These are phyloP conservation scores for Pyrrhoderma lamaoense DNA, from an alignment of 1,284 basidiomycete species.

Conservation along the genomic window DNA sequence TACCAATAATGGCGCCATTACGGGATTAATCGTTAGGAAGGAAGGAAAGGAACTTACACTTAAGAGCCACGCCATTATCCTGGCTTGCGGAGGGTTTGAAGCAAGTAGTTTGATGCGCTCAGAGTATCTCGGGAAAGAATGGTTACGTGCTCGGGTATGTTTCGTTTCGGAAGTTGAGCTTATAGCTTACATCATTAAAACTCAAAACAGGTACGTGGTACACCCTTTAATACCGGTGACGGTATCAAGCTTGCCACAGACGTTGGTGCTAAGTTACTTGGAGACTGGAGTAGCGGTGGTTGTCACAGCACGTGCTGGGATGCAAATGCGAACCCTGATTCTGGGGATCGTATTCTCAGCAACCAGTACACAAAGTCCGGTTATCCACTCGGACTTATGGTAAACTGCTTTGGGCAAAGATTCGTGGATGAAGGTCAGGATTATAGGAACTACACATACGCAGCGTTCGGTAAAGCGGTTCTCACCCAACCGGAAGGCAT, in stretches of 20 bases:
- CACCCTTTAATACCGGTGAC: slow-evolving; percentile 62
- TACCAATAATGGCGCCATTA: slow-evolving; percentile 27
- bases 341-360: slow-evolving; percentile 48
- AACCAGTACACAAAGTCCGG: slow-evolving; percentile 69
- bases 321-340: slow-evolving; percentile 44
- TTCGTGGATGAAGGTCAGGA: slow-evolving; percentile 68
- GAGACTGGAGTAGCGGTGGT: slow-evolving; percentile 44
- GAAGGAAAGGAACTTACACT: slow-evolving; percentile 33
- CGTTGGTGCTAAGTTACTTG: slow-evolving; percentile 46
- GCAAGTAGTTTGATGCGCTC: slow-evolving; percentile 43
- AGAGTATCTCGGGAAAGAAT: slow-evolving; percentile 46
- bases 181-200: neutral
- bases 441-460: slow-evolving; percentile 66
- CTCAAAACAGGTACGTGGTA: slow-evolving; percentile 49
- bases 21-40: slow-evolving; percentile 38
- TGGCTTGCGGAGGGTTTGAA: slow-evolving; percentile 63
- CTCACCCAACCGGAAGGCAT: slow-evolving; percentile 47
- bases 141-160: slow-evolving; percentile 48
- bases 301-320: slow-evolving; percentile 71
- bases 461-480: slow-evolving; percentile 55
- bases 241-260: slow-evolving; percentile 44
- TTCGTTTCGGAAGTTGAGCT: too few relatives aligned
- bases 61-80: slow-evolving; percentile 38
- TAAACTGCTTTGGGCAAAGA: slow-evolving; percentile 46
- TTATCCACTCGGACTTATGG: slow-evolving; percentile 62